A percentile compares a stretch with the other conserved stretches of the same genome.
These are phyloP conservation scores for Paramecium primaurelia DNA, from an alignment of 73 alveolate genomes.

Conservation along the genomic window DNA sequence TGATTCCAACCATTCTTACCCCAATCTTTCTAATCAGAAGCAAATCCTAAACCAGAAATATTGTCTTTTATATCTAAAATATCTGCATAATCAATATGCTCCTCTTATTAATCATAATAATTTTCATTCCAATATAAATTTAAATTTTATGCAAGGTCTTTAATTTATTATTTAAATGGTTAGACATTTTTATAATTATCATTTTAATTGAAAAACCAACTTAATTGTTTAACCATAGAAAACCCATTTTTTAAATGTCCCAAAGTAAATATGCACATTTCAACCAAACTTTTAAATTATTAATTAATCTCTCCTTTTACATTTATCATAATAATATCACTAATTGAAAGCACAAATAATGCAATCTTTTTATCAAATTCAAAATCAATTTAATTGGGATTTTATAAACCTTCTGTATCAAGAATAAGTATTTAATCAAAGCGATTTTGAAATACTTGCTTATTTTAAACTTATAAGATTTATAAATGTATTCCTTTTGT, in stretches of 20 bases:
- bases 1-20: background rate
- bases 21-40: background rate
- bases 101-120: background rate
- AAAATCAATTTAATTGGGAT: background rate
- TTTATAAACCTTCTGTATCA: conserved; percentile 56
- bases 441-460: background rate
- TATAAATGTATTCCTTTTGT: conserved; percentile 50
- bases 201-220: background rate
- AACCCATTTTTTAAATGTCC: background rate
- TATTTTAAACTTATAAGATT: background rate
- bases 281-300: background rate
- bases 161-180: background rate
- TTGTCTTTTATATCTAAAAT: background rate
- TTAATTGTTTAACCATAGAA: background rate
- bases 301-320: conserved; percentile 59
- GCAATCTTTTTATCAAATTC: conserved; percentile 50
- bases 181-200: background rate
- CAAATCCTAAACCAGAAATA: background rate
- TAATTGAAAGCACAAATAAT: conserved; percentile 39
- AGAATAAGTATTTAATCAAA: background rate
- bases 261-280: background rate
- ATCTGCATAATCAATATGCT: background rate
- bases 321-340: conserved; percentile 11
- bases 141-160: background rate
- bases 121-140: background rate